A percentile compares a stretch with the other conserved stretches of the same genome.
Conservation (phyloP, 805 yeast genomes). For the Sugiyamaella americana region DNA sequence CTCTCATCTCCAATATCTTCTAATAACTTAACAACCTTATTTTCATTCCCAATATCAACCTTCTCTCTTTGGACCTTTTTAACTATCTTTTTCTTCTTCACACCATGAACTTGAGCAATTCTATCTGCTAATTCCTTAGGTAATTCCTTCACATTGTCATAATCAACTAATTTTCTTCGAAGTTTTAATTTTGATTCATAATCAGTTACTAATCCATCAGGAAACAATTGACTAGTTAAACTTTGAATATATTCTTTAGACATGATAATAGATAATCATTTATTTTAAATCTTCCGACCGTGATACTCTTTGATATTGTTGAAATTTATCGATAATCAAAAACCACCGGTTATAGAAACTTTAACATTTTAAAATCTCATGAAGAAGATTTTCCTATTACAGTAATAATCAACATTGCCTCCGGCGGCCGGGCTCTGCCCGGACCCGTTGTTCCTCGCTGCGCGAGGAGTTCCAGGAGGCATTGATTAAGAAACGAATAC, state of each 20-base stretch:
- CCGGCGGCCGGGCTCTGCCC: too few species aligned
- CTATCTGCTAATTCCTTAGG: conserved; percentile 26
- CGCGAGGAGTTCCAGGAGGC: too few species aligned
- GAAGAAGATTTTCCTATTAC: too few species aligned
- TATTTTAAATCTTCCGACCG: too few species aligned
- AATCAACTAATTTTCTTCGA: conserved; percentile 19
- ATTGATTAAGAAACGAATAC: too few species aligned
- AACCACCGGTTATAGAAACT: too few species aligned
- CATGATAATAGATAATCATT: too few species aligned
- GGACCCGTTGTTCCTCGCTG: too few species aligned
- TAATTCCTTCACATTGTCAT: conserved; percentile 18
- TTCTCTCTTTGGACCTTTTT: conserved; percentile 13
- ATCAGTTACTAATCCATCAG: neutral
- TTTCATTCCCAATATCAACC: conserved; percentile 10
- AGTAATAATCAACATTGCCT: too few species aligned
- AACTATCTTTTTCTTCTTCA: conserved; percentile 6
- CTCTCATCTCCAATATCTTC: conserved; percentile 5
- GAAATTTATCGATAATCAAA: too few species aligned
- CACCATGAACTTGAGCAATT: conserved; percentile 9
- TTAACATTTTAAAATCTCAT: too few species aligned
- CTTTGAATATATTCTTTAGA: neutral
- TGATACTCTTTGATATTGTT: too few species aligned
- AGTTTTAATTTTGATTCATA: conserved; percentile 1
- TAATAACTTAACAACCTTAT: conserved; percentile 14
- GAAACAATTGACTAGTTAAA: neutral